A percentile compares a stretch with the other conserved stretches of the same genome.
Evolutionary conservation across 2,329 filamentous ascomycete species (phyloP).

Genomic region (Botrytis porri): DNA sequence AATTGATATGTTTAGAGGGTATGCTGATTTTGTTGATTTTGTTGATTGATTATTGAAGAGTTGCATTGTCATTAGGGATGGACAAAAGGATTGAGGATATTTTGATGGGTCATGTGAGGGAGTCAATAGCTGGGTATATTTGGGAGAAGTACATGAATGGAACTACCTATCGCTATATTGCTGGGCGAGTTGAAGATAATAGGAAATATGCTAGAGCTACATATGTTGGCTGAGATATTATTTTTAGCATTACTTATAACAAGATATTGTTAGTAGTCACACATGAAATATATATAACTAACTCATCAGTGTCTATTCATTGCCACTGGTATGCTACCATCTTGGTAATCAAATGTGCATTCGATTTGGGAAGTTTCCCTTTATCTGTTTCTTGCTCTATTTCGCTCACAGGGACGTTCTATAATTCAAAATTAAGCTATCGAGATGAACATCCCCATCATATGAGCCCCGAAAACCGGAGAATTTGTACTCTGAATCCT

Average conservation of each 20-base stretch:
- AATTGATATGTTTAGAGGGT: conserved; percentile 35
- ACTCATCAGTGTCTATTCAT: not conserved
- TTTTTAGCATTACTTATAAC: not conserved
- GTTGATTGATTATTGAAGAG: not conserved
- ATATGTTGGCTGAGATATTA: not conserved
- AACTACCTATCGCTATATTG: not conserved
- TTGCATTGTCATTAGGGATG: not conserved
- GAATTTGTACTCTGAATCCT: not conserved
- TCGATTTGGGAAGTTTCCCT: not conserved
- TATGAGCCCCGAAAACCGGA: not conserved
- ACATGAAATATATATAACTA: too few relatives aligned
- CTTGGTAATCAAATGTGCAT: not conserved
- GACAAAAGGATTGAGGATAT: not conserved
- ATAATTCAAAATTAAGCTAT: not conserved
- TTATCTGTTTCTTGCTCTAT: not conserved
- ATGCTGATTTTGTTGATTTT: conserved; percentile 37
- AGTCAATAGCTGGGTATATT: not conserved
- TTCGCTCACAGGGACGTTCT: not conserved
- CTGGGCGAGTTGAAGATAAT: not conserved
- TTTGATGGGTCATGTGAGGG: not conserved
- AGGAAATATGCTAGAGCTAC: not conserved
- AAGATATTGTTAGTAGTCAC: not conserved
- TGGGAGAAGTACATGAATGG: not conserved
- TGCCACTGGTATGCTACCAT: not conserved
- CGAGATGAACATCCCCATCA: not conserved